Evolutionary conservation across 2,329 filamentous ascomycete species (phyloP), one percentile per base, ranked within the genome.

Genomic region (Escovopsis sp.): DNA sequence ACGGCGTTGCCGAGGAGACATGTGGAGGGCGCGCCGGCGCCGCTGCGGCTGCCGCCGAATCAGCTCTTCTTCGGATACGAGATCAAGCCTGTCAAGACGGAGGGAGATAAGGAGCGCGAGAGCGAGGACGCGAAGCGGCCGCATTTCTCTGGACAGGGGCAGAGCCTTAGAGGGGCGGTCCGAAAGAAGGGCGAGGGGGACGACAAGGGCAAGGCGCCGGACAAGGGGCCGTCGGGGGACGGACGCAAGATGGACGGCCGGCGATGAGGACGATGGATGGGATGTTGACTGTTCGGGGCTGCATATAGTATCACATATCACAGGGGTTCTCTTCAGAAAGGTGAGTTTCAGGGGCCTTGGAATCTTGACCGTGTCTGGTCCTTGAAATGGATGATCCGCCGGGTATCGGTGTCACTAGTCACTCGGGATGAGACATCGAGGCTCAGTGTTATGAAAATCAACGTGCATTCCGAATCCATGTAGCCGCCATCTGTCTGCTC

Each of bases 1-100:
- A 14, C 17, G 14, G 45, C 48, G 25, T 26, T 47, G 42, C 57
- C 57, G n/a, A 58, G 48, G 38, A 58, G 56, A 41, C 57, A 71
- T 41, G 6, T 6, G 6, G 76, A 68, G 12, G 86, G 88, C 43
- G 87, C 86, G 0, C 86, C 88, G 0, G 82, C 90, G 52, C 86
- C 88, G 4, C 68, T 98, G 7, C 72, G 90, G 19, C 56, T 98
- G 35, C 72, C 84, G 0, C 79, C 82, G 0, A 90, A 90, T 48
- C 93, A 94, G 58, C 67, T 98, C 4, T 98, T 98, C 65, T 93
- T 98, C 43, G 90, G 90, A 3, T 98, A 96, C 50, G 80, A 93
- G 50, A 71, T 94, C 52, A 93, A 81, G 56, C 88, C 88, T 0
- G 67, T 92, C 29, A 87, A 85, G 63, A 83, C 82, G 8, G 75